These are phyloP conservation scores for Fusarium sp. DNA, from an alignment of 2,329 filamentous ascomycete species.

Conservation along the genomic window DNA sequence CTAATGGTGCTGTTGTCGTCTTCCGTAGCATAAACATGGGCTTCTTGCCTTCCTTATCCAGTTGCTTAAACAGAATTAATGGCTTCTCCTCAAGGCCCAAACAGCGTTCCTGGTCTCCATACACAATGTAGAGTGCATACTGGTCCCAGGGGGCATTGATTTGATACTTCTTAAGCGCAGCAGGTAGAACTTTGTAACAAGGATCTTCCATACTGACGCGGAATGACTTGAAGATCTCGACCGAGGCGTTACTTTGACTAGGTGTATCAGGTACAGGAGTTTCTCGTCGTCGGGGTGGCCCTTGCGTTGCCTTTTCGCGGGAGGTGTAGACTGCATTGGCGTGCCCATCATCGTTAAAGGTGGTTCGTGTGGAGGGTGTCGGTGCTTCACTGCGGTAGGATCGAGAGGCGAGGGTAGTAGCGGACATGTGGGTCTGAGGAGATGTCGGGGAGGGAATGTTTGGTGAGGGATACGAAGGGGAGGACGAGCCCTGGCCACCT, in stretches of 20 bases:
- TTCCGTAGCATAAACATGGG: constrained; percentile 98
- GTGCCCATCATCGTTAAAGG: constrained; percentile 65
- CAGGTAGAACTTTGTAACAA: constrained; percentile 95
- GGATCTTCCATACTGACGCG: constrained; percentile 98
- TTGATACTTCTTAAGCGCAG: constrained; percentile 96
- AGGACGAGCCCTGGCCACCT: constrained; percentile 66
- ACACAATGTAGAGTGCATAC: constrained; percentile 97
- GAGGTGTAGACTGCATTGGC: constrained; percentile 45
- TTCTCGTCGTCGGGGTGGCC: constrained; percentile 69
- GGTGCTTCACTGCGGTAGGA: constrained; percentile 70
- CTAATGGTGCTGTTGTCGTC: constrained; percentile 67
- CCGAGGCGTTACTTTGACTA: constrained; percentile 68
- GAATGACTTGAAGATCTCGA: constrained; percentile 99
- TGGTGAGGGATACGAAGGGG: constrained; percentile 69
- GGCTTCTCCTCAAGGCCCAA: constrained; percentile 93
- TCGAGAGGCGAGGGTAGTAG: constrained; percentile 70
- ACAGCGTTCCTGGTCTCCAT: constrained; percentile 97
- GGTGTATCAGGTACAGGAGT: constrained; percentile 73
- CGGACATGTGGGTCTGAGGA: constrained; percentile 66
- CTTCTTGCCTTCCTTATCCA: constrained; percentile 96
- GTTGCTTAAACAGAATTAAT: constrained; percentile 94
- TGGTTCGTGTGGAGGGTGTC: constrained; percentile 66
- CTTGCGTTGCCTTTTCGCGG: constrained; percentile 49
- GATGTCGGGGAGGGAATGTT: constrained; percentile 78
- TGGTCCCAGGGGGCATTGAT: constrained; percentile 98